phyloP scores from a whole-genome alignment of 306 rosid species.

The Lathyrus oleraceus region DNA sequence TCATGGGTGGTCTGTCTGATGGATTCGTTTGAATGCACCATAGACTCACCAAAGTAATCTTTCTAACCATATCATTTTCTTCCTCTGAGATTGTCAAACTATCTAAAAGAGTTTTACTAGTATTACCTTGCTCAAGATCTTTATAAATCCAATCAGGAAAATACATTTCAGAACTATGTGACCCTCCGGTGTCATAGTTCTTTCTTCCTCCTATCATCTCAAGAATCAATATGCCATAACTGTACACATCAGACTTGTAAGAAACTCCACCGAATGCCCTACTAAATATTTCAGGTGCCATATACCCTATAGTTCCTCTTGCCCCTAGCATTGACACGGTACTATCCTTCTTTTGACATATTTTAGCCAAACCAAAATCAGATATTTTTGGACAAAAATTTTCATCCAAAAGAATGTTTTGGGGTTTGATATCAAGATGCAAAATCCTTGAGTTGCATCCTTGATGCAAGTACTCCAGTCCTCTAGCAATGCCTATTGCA shows the following conservation, averaged over 20 bases:
- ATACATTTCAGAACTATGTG: constrained; percentile 30
- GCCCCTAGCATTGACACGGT: constrained; percentile 26
- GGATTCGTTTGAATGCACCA: constrained; percentile 49
- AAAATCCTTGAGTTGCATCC: constrained; percentile 45
- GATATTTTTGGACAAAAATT: constrained; percentile 41
- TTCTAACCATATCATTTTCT: constrained; percentile 36
- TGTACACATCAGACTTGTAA: constrained; percentile 43
- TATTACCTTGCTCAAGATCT: constrained; percentile 19
- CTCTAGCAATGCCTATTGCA: constrained; percentile 44
- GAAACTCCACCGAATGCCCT: constrained; percentile 38
- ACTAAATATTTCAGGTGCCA: constrained; percentile 41
- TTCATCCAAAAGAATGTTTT: constrained; percentile 34
- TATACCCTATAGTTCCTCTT: constrained; percentile 46
- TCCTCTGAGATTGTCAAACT: neutral
- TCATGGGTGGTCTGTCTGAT: constrained; percentile 42
- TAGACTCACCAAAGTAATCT: constrained; percentile 35
- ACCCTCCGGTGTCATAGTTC: constrained; percentile 10
- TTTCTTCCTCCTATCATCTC: constrained; percentile 47
- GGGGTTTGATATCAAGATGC: constrained; percentile 47
- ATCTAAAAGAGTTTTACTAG: neutral
- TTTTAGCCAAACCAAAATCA: constrained; percentile 43
- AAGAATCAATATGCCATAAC: constrained; percentile 46
- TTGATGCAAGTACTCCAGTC: constrained; percentile 47
- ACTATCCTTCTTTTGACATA: constrained; percentile 40
- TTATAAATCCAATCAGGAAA: constrained; percentile 37